phyloP scores from a whole-genome alignment of 169 alveolate species.

The Plasmodium berghei region DNA sequence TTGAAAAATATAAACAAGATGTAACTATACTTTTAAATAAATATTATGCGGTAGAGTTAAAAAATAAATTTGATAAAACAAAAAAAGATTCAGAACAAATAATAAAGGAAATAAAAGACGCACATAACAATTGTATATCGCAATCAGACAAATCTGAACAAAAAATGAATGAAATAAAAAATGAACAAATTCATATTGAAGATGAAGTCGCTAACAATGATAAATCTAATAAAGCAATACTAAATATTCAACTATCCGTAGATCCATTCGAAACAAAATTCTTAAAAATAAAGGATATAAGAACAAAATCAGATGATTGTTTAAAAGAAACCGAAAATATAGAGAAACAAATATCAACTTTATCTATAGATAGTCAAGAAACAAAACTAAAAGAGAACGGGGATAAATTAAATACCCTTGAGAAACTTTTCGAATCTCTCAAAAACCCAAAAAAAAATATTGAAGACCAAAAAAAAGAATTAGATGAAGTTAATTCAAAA shows the following conservation, averaged over 20 bases:
- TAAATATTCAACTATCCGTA: neutral
- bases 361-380: neutral
- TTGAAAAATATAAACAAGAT: neutral
- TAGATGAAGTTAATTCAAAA: neutral
- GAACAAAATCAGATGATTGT: neutral
- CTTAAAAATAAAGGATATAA: neutral
- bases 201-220: neutral
- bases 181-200: neutral
- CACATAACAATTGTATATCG: neutral
- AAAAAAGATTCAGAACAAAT: neutral
- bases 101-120: neutral
- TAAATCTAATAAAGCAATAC: neutral
- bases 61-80: neutral
- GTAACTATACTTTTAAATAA: conserved; percentile 1
- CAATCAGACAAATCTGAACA: neutral
- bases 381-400: neutral
- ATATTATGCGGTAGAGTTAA: neutral
- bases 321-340: neutral
- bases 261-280: neutral
- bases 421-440: neutral
- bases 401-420: neutral
- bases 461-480: conserved; percentile 3
- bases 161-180: neutral
- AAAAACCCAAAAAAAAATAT: neutral
- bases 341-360: neutral